A percentile compares a stretch with the other conserved stretches of the same genome.
Conservation (phyloP, 352 stramenopile species). For the Globisporangium iwayamae region DNA sequence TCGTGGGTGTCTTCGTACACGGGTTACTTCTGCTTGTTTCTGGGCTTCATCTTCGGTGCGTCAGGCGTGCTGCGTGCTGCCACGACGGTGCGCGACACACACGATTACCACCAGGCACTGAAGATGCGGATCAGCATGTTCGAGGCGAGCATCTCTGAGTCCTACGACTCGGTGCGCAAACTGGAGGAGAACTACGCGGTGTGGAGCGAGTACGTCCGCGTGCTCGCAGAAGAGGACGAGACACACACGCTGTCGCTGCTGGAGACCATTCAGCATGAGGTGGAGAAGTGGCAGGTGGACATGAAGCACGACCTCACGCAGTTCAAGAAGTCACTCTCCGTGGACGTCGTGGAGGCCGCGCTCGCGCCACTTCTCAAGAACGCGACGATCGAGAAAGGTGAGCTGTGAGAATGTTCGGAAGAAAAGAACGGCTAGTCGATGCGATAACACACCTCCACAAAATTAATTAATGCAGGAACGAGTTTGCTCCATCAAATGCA, state of each 20-base stretch:
- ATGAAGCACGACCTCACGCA: slow-evolving; percentile 67
- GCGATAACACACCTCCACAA: slow-evolving; percentile 1
- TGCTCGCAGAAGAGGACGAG: slow-evolving; percentile 69
- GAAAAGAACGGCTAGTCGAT: slow-evolving; percentile 6
- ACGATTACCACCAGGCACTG: slow-evolving; percentile 62
- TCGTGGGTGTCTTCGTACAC: slow-evolving; percentile 26
- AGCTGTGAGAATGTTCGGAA: slow-evolving; percentile 14
- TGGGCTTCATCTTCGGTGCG: slow-evolving; percentile 47
- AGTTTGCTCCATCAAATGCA: not conserved
- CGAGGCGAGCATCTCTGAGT: slow-evolving; percentile 62
- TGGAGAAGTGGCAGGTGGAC: slow-evolving; percentile 69
- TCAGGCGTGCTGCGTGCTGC: slow-evolving; percentile 47
- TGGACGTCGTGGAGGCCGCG: slow-evolving; percentile 46
- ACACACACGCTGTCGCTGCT: slow-evolving; percentile 52
- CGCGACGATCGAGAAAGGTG: slow-evolving; percentile 13
- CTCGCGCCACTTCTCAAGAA: slow-evolving; percentile 33
- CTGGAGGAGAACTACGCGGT: slow-evolving; percentile 66
- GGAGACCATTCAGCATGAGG: slow-evolving; percentile 60
- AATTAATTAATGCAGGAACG: slow-evolving; percentile 1
- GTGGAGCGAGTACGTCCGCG: slow-evolving; percentile 73
- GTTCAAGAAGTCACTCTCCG: slow-evolving; percentile 54
- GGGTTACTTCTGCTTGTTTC: slow-evolving; percentile 32
- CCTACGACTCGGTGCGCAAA: slow-evolving; percentile 55
- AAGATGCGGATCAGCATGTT: slow-evolving; percentile 53
- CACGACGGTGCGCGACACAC: slow-evolving; percentile 48